These are phyloP conservation scores for Daldinia decipiens DNA, from an alignment of 495 filamentous ascomycete genomes.

Conservation along the genomic window DNA sequence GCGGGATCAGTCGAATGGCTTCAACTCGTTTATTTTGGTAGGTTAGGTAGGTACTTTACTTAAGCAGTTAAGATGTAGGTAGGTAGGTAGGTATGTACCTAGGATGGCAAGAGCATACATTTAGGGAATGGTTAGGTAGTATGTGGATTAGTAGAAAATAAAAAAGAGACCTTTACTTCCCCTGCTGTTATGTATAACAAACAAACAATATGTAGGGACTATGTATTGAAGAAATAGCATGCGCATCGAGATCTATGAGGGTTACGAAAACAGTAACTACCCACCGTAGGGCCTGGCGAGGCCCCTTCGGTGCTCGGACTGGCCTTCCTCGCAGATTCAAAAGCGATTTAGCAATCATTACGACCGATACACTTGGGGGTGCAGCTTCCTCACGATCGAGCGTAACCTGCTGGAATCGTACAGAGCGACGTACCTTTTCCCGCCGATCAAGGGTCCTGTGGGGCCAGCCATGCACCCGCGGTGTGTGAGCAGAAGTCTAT, in stretches of 20 bases:
- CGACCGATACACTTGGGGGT: conserved; percentile 10
- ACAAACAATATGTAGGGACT: background rate
- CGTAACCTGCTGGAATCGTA: conserved; percentile 19
- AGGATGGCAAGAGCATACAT: background rate
- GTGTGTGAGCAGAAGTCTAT: background rate
- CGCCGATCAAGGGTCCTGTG: conserved; percentile 15
- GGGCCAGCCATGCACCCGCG: conserved; percentile 1
- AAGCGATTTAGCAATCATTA: conserved; percentile 15
- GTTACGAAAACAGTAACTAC: background rate
- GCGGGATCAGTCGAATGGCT: background rate
- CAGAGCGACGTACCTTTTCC: conserved; percentile 9
- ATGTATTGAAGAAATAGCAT: background rate
- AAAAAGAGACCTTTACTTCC: background rate
- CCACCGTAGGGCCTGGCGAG: background rate
- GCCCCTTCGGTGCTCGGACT: too few relatives aligned
- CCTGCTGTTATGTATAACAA: background rate
- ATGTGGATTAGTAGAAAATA: background rate
- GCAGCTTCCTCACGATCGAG: conserved; percentile 12
- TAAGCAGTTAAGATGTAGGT: too few relatives aligned
- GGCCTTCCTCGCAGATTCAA: background rate
- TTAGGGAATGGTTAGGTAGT: background rate
- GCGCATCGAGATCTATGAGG: conserved; percentile 6
- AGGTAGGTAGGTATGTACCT: too few relatives aligned
- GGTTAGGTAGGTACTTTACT: too few relatives aligned
- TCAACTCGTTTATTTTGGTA: too few relatives aligned